phyloP scores from a whole-genome alignment of 2,329 filamentous ascomycete genomes.

The Ceratocystis huliohia region DNA sequence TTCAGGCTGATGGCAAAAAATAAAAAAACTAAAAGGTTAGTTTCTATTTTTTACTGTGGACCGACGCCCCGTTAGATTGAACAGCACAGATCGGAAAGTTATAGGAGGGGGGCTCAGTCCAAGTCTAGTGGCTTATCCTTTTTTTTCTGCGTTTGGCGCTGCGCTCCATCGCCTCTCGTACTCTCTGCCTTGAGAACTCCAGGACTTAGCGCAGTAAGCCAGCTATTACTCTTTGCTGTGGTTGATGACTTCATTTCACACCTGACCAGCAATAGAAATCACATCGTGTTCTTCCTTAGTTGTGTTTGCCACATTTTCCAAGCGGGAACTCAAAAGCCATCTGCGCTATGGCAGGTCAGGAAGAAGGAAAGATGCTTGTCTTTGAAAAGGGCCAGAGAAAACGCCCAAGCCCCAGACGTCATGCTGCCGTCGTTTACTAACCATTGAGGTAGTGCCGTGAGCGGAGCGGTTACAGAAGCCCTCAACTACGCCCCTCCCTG shows the following conservation, averaged over 20 bases:
- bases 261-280: no score
- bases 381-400: background rate
- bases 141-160: background rate
- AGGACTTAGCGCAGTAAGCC: background rate
- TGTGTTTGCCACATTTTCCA: background rate
- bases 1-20: constrained; percentile 2
- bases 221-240: background rate
- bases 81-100: background rate
- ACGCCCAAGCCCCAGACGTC: background rate
- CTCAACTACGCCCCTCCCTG: background rate
- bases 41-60: background rate
- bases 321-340: background rate
- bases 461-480: background rate
- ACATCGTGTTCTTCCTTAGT: background rate
- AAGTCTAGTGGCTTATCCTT: background rate
- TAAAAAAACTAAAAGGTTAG: background rate
- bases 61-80: constrained; percentile 1
- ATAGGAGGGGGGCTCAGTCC: background rate
- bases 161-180: background rate
- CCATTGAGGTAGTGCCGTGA: background rate
- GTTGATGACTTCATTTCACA: background rate
- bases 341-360: background rate
- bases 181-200: background rate
- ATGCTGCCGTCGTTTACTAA: background rate
- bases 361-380: background rate